phyloP scores from a whole-genome alignment of 306 rosid species.

The Fagus crenata region DNA sequence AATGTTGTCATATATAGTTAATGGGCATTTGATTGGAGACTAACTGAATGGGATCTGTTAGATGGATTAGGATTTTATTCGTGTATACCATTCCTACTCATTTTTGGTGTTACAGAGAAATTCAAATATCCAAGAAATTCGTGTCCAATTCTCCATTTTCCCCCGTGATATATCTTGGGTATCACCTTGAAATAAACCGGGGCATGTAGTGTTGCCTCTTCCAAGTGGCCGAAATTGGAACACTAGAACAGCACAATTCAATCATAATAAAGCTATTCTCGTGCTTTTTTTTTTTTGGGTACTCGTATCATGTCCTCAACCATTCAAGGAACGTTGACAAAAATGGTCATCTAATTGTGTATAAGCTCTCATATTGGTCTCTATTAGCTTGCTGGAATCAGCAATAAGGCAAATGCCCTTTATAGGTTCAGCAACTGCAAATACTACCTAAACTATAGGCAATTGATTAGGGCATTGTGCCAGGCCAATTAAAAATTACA shows the following conservation, averaged over 20 bases:
- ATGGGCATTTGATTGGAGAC: constrained; percentile 25
- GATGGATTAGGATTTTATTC: constrained; percentile 38
- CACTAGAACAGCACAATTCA: background rate
- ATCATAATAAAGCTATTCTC: background rate
- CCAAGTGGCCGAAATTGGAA: background rate
- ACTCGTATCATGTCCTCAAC: too few species aligned
- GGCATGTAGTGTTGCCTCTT: background rate
- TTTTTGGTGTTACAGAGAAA: constrained; percentile 14
- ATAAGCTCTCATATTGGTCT: too few species aligned
- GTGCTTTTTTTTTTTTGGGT: too few species aligned
- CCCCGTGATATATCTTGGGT: background rate
- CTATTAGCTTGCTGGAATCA: too few species aligned
- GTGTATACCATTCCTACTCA: constrained; percentile 20
- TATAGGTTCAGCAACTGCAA: too few species aligned
- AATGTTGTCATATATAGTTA: constrained; percentile 40
- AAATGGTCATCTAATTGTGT: too few species aligned
- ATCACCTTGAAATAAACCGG: background rate
- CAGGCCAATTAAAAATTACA: too few species aligned
- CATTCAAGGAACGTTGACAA: too few species aligned
- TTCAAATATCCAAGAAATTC: constrained; percentile 10
- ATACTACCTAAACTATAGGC: too few species aligned
- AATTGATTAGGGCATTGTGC: too few species aligned
- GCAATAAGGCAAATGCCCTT: too few species aligned
- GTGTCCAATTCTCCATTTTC: background rate
- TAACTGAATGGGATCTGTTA: constrained; percentile 34